Evolutionary conservation across 225 moss, liverwort and hornwort genomes (phyloP), one percentile per base, ranked within the genome.

Genomic region (Takakia lepidozioides): DNA sequence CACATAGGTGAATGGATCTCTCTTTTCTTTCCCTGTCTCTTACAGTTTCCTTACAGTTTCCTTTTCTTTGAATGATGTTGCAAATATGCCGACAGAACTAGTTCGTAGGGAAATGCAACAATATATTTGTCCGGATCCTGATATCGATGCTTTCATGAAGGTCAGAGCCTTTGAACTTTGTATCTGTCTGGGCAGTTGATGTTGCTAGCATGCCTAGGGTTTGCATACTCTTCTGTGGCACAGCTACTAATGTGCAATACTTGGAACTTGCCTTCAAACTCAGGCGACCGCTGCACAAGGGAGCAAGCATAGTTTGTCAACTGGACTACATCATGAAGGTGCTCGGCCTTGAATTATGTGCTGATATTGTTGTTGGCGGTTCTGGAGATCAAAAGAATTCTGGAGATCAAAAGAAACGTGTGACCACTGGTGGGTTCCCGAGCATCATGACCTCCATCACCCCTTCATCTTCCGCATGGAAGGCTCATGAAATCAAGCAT

Each of bases 91-190:
- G 70, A 28, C 24, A 2, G 90, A 90, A 57, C 76, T 90, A 53
- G 75, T 70, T 43, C 83, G 64, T 39, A 67, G 90, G 38, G 90
- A 90, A 66, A 90, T 73, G 71, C 75, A 77, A 41, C 38, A 58
- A 0, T 49, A 57, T 25, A 83, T 90, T 27, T 83, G 75, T 44
- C 86, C 90, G 21, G 80, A 80, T 60, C 83, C 86, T 24, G 83
- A 73, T 39, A 75, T 90, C 18, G 86, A 90, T 69, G 90, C 90
- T 18, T 90, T 77, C 25, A 90, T 90, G 90, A 90, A 90, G 83
- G 90, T 86, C 21, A 41, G 55, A 11, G 8, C 14, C 23, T 8
- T 32, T n/a, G n/a, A n/a, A n/a, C n/a, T n/a, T n/a, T n/a, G n/a
- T n/a, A n/a, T n/a, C n/a, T n/a, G n/a, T n/a, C n/a, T n/a, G n/a